Percentiles rank a stretch among this genome's conserved stretches.
Evolutionary conservation across 805 yeast genomes (phyloP).

Genomic region (Brettanomyces nanus): DNA sequence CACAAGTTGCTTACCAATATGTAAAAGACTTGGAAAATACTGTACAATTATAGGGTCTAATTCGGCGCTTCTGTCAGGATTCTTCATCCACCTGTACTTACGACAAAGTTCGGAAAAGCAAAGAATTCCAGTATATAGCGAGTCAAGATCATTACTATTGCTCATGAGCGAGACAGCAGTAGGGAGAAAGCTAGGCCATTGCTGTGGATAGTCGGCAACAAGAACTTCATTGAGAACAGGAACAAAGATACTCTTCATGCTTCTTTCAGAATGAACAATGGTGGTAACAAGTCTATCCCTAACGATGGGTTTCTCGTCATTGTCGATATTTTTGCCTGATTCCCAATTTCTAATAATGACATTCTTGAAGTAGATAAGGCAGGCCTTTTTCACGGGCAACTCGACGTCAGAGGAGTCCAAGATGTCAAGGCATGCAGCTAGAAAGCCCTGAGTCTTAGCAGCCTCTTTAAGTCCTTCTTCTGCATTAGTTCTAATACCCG

Average conservation of each 20-base stretch:
- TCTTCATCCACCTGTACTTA: conserved; percentile 68
- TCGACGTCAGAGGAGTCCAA: conserved; percentile 45
- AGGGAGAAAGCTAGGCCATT: conserved; percentile 52
- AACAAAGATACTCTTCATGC: conserved; percentile 36
- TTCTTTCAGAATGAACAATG: conserved; percentile 39
- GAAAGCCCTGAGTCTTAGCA: conserved; percentile 57
- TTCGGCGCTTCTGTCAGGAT: conserved; percentile 38
- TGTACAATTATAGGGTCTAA: conserved; percentile 54
- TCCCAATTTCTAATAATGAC: conserved; percentile 61
- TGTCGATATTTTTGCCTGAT: conserved; percentile 36
- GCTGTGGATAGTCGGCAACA: conserved; percentile 27
- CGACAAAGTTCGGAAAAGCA: conserved; percentile 71
- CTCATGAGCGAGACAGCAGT: conserved; percentile 37
- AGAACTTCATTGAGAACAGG: conserved; percentile 49
- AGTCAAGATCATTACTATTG: conserved; percentile 32
- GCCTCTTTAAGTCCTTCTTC: conserved; percentile 58
- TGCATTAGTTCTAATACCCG: conserved; percentile 52
- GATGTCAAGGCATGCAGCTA: conserved; percentile 77
- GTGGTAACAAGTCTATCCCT: conserved; percentile 62
- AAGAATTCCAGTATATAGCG: conserved; percentile 58
- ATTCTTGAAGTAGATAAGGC: conserved; percentile 85
- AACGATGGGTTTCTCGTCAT: conserved; percentile 68
- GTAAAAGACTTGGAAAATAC: conserved; percentile 62
- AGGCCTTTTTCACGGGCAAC: conserved; percentile 58
- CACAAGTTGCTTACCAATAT: conserved; percentile 52